Percentiles rank a stretch among this genome's conserved stretches.
Evolutionary conservation across 306 rosid species (phyloP).

Genomic region (Pyrus communis): DNA sequence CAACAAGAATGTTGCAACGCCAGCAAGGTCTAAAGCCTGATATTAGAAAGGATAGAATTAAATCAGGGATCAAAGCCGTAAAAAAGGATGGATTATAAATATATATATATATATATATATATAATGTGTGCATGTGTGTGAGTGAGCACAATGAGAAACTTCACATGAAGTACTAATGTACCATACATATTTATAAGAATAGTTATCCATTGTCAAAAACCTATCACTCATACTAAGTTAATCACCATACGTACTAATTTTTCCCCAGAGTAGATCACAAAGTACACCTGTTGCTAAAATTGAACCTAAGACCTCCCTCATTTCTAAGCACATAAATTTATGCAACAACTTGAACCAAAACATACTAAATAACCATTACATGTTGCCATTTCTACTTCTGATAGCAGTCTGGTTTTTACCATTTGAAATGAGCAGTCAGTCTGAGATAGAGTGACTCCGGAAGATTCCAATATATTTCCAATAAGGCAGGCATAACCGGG

Average conservation of each 20-base stretch:
- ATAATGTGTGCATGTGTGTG: not conserved
- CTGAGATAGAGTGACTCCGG: slow-evolving; percentile 66
- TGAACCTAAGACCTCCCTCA: not conserved
- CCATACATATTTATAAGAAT: not conserved
- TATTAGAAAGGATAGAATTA: slow-evolving; percentile 7
- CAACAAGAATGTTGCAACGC: slow-evolving; percentile 66
- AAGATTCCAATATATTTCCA: slow-evolving; percentile 84
- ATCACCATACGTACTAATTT: not conserved
- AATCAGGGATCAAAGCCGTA: not conserved
- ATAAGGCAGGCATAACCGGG: slow-evolving; percentile 95
- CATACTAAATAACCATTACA: not conserved
- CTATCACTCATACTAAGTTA: not conserved
- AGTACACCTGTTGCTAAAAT: not conserved
- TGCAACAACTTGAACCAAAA: not conserved
- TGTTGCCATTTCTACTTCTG: not conserved
- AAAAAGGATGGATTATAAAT: not conserved
- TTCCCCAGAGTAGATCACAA: not conserved
- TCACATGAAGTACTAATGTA: too few species aligned
- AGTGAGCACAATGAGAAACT: not conserved
- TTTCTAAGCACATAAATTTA: not conserved
- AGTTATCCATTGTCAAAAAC: not conserved
- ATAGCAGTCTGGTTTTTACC: slow-evolving; percentile 36
- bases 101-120: not conserved
- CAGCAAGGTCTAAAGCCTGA: slow-evolving; percentile 86
- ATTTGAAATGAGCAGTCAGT: slow-evolving; percentile 73